phyloP scores from a whole-genome alignment of 805 yeast species.

The Kodamaea hsintzibuensis region DNA sequence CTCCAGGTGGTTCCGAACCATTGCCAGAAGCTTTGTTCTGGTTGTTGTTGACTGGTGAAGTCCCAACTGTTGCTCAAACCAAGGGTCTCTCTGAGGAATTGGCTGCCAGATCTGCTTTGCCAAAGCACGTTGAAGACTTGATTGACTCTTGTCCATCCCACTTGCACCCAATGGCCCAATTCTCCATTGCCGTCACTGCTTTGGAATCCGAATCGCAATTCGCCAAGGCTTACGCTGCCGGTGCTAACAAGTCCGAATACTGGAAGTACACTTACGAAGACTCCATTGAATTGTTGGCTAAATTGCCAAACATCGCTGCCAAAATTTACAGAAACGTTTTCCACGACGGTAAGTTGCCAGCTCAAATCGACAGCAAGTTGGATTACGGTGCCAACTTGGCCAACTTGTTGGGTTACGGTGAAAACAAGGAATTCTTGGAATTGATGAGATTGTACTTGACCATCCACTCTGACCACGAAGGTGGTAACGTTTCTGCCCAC shows the following conservation, averaged over 20 bases:
- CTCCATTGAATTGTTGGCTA: constrained; percentile 66
- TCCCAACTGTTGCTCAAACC: constrained; percentile 63
- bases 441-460: constrained; percentile 72
- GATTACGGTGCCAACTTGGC: constrained; percentile 79
- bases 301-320: constrained; percentile 74
- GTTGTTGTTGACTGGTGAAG: constrained; percentile 73
- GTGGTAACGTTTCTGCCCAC: constrained; percentile 83
- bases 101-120: constrained; percentile 65
- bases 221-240: constrained; percentile 70
- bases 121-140: constrained; percentile 60
- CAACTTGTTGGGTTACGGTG: constrained; percentile 59
- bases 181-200: constrained; percentile 73
- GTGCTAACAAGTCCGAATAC: constrained; percentile 66
- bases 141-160: constrained; percentile 64
- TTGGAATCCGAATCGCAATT: constrained; percentile 70
- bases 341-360: constrained; percentile 59
- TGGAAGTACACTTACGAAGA: constrained; percentile 80
- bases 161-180: constrained; percentile 84
- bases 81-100: constrained; percentile 57
- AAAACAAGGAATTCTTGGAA: constrained; percentile 61
- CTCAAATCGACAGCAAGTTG: constrained; percentile 46
- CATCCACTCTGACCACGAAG: constrained; percentile 80
- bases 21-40: constrained; percentile 78
- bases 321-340: constrained; percentile 66
- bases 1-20: constrained; percentile 58